A percentile compares a stretch with the other conserved stretches of the same genome.
Conservation (phyloP, 164 flowering plant genomes). For the Vitis rupestris region DNA sequence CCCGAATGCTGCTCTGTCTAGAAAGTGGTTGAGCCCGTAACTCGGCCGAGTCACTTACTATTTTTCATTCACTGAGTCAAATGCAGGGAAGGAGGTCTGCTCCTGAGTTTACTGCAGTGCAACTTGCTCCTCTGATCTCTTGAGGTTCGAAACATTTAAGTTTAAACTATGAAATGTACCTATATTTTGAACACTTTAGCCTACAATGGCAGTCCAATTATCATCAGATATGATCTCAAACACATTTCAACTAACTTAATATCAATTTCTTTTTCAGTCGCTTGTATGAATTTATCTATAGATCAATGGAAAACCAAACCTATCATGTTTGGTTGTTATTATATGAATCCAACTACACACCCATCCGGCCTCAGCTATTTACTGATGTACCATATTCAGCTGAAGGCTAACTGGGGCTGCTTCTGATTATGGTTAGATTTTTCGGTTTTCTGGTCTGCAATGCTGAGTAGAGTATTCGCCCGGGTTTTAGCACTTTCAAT, state of each 20-base stretch:
- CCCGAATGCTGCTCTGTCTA: neutral
- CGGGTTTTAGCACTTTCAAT: slow-evolving; percentile 56
- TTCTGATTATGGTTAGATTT: slow-evolving; percentile 6
- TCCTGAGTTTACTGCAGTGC: slow-evolving; percentile 22
- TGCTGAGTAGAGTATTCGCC: slow-evolving; percentile 33
- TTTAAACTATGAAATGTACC: too few relatives aligned
- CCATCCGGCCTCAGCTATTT: neutral
- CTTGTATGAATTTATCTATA: too few relatives aligned
- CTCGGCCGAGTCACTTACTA: neutral
- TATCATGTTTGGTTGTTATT: too few relatives aligned
- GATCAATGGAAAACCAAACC: too few relatives aligned
- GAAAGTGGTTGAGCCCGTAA: neutral
- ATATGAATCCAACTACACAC: neutral
- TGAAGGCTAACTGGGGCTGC: slow-evolving; percentile 33
- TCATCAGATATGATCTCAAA: too few relatives aligned
- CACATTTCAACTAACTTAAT: too few relatives aligned
- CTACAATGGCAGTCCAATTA: too few relatives aligned
- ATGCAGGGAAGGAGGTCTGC: slow-evolving; percentile 31
- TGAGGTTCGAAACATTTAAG: too few relatives aligned
- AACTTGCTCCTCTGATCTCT: slow-evolving; percentile 12
- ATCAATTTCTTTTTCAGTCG: too few relatives aligned
- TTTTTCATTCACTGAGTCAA: neutral
- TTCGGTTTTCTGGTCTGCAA: slow-evolving; percentile 27
- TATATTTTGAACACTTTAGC: too few relatives aligned
- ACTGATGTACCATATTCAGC: neutral